Conservation (phyloP, 1,284 basidiomycete genomes). For the Inonotus obliquus region DNA sequence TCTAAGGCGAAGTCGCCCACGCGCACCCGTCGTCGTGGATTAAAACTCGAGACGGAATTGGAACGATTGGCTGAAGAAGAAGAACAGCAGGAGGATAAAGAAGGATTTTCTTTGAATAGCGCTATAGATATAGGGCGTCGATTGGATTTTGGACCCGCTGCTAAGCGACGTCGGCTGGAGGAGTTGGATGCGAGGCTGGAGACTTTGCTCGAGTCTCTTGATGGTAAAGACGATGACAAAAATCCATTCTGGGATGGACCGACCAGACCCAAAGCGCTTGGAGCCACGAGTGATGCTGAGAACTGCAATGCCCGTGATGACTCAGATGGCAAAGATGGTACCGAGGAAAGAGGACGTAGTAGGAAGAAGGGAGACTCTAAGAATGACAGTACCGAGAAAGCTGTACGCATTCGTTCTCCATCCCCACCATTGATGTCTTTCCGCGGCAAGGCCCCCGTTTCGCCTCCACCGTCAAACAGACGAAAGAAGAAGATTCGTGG, state of each 20-base stretch:
- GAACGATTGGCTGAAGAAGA: conserved; percentile 9
- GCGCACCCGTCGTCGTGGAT: background rate
- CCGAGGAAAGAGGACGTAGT: background rate
- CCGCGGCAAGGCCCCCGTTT: conserved; percentile 30
- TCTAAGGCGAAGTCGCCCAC: background rate
- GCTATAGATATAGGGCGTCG: background rate
- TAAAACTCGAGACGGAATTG: conserved; percentile 4
- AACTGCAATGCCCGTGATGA: background rate
- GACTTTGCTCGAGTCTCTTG: conserved; percentile 12
- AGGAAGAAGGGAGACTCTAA: background rate
- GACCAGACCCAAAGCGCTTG: background rate
- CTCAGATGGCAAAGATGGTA: conserved; percentile 15
- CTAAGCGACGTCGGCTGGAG: conserved; percentile 27
- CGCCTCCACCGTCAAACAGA: conserved; percentile 35
- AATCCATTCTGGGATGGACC: conserved; percentile 32
- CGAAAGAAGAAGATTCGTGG: conserved; percentile 9
- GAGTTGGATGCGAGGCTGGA: conserved; percentile 27
- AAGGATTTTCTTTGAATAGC: background rate
- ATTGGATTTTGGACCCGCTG: conserved; percentile 13
- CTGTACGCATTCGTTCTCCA: conserved; percentile 22
- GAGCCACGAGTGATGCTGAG: background rate
- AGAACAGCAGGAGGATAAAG: background rate
- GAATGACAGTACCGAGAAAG: conserved; percentile 3
- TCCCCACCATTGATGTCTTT: conserved; percentile 27
- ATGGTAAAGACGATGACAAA: conserved; percentile 27